Base-by-base conservation (phyloP, 1,139 yeast species). In the Scheffersomyces parashehatae region DNA sequence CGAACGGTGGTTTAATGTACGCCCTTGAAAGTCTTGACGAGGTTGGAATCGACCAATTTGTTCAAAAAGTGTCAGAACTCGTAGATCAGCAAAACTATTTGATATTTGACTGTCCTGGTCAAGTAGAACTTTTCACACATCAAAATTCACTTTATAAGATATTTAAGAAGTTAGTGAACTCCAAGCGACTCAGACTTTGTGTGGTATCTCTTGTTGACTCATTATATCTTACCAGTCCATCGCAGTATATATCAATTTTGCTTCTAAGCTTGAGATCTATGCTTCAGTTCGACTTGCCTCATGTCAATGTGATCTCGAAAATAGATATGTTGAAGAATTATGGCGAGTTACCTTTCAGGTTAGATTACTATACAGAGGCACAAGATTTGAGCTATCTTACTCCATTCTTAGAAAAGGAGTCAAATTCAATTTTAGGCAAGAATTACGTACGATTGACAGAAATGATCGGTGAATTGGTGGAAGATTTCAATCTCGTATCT, bases 1-100 rank as follows among this genome's bases (percentile, higher is more conserved):
- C 99, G 0, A 95, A 95, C 57, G 99, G 99, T 31, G 97, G 97
- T 0, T 66, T 95, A 30, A 83, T 95, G 81, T 86, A 81, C 65
- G 97, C 98, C 0, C 68, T 95, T 55, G 98, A 93, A 57, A 75
- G 82, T 29, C 68, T 83, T 37, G 68, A 61, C 44, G 65, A 63
- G 28, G 60, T 58, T 10, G 68, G 68, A 1, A 56, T 79, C 10
- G 90, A 86, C 32, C 73, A 75, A 41, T 82, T 93, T 55, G 65
- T 88, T 5, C 68, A 68, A 5, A 81, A 79, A 60, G 70, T 90
- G 13, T 75, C 77, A 42, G 68, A 74, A 37, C 67, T 91, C 14
- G 68, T 77, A 26, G 74, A 79, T 12, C 85, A 85, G 29, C 73
- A 75, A 13, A 79, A 83, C 40, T 95, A 93, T 58, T 64, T 93